phyloP scores from a whole-genome alignment of 331 rosid species.

The Pyrus hybrid region DNA sequence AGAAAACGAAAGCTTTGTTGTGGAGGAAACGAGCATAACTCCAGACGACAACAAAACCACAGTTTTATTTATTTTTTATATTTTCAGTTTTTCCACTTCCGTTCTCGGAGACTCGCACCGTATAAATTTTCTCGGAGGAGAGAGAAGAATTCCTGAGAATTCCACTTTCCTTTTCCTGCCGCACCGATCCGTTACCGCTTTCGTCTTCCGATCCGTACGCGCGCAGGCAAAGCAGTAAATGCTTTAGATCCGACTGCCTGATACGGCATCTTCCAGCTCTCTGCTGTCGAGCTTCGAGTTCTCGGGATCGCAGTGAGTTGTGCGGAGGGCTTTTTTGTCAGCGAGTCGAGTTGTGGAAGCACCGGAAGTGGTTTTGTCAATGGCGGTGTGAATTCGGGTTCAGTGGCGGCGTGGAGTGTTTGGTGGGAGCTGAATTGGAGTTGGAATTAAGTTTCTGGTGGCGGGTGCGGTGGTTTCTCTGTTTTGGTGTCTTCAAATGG shows the following conservation, averaged over 20 bases:
- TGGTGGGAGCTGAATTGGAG: constrained; percentile 3
- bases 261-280: constrained; percentile 10
- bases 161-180: not conserved
- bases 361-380: not conserved
- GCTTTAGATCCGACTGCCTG: constrained; percentile 54
- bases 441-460: constrained; percentile 11
- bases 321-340: constrained; percentile 9
- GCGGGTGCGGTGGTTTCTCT: not conserved
- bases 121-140: constrained; percentile 10
- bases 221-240: constrained; percentile 24
- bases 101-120: not conserved
- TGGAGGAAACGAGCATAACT: constrained; percentile 24
- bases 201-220: constrained; percentile 42
- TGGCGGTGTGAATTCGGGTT: constrained; percentile 12
- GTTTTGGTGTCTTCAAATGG: not conserved
- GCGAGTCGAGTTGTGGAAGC: constrained; percentile 5
- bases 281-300: constrained; percentile 3
- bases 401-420: constrained; percentile 12
- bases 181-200: constrained; percentile 29
- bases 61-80: too few relatives aligned
- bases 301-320: constrained; percentile 21
- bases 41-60: constrained; percentile 12
- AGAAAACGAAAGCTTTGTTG: constrained; percentile 19
- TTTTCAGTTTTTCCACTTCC: too few relatives aligned
- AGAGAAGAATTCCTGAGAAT: constrained; percentile 19